phyloP scores from a whole-genome alignment of 257 asterid species.

The Galeopsis tetrahit region DNA sequence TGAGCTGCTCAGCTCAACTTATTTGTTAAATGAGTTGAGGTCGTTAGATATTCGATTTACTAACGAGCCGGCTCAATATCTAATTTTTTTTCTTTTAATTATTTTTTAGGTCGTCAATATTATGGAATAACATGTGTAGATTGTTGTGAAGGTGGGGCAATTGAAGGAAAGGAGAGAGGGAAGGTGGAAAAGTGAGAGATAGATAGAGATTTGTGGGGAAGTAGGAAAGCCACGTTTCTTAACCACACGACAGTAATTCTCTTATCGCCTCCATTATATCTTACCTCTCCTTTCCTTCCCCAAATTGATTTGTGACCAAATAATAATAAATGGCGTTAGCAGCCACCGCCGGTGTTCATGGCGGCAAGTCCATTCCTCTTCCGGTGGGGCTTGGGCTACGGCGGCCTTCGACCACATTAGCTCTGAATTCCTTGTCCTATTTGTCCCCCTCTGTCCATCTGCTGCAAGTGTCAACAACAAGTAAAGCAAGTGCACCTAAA shows the following conservation, averaged over 20 bases:
- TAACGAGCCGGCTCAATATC: too few relatives aligned
- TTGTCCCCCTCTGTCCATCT: constrained; percentile 62
- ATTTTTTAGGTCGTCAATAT: too few relatives aligned
- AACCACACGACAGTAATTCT: constrained; percentile 30
- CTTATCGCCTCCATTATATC: constrained; percentile 42
- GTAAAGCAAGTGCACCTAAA: constrained; percentile 62
- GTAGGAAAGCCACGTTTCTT: constrained; percentile 73
- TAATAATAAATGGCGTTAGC: constrained; percentile 59
- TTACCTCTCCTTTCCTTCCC: neutral
- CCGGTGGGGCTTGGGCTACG: constrained; percentile 56
- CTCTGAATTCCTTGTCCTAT: constrained; percentile 67
- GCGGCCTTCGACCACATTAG: constrained; percentile 44
- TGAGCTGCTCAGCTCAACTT: too few relatives aligned
- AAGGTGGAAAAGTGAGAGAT: neutral
- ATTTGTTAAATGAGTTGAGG: too few relatives aligned
- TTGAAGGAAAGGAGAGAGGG: too few relatives aligned
- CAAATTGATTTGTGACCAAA: constrained; percentile 14
- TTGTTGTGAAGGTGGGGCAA: too few relatives aligned
- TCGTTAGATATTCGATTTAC: too few relatives aligned
- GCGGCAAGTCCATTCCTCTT: constrained; percentile 44
- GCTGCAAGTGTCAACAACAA: constrained; percentile 33
- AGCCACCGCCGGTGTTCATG: constrained; percentile 45
- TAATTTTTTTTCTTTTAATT: too few relatives aligned
- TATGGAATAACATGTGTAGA: too few relatives aligned
- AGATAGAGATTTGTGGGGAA: constrained; percentile 53